Evolutionary conservation across 345 rosid species (phyloP).

Genomic region (Eucalyptus tenuipes): DNA sequence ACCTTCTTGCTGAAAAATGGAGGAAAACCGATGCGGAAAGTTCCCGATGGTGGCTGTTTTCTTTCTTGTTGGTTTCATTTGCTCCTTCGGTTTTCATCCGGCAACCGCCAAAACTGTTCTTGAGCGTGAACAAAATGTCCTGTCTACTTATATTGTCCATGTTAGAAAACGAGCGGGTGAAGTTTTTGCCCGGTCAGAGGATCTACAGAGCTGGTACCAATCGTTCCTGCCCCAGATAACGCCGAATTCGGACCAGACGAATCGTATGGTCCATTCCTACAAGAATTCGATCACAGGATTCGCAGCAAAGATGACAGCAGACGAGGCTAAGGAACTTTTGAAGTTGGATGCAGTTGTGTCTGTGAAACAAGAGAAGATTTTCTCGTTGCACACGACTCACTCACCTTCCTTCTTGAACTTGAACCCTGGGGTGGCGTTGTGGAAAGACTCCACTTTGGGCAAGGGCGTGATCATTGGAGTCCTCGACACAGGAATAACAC

Average conservation of each 20-base stretch:
- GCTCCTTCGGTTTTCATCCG: background rate
- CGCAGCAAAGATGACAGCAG: constrained; percentile 8
- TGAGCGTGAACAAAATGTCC: background rate
- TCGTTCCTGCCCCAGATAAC: background rate
- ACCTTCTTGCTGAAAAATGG: background rate
- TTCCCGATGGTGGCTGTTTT: background rate
- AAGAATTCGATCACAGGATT: constrained; percentile 8
- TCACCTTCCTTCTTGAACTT: constrained; percentile 21
- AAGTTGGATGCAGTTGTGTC: constrained; percentile 6
- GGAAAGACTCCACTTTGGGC: constrained; percentile 10
- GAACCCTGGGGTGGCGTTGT: background rate
- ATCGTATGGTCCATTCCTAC: constrained; percentile 6
- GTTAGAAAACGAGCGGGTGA: background rate
- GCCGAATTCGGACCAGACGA: background rate
- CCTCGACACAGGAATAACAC: constrained; percentile 25
- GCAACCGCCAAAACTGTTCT: background rate
- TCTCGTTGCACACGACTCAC: constrained; percentile 23
- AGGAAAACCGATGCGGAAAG: background rate
- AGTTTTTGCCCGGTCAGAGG: background rate
- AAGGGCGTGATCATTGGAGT: constrained; percentile 20
- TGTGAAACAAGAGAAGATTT: background rate
- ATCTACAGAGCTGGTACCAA: background rate
- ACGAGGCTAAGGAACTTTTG: constrained; percentile 6
- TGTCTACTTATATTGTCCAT: background rate
- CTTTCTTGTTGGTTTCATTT: background rate